Conservation (phyloP, 257 asterid species). For the Jaltomata sinuosa region DNA sequence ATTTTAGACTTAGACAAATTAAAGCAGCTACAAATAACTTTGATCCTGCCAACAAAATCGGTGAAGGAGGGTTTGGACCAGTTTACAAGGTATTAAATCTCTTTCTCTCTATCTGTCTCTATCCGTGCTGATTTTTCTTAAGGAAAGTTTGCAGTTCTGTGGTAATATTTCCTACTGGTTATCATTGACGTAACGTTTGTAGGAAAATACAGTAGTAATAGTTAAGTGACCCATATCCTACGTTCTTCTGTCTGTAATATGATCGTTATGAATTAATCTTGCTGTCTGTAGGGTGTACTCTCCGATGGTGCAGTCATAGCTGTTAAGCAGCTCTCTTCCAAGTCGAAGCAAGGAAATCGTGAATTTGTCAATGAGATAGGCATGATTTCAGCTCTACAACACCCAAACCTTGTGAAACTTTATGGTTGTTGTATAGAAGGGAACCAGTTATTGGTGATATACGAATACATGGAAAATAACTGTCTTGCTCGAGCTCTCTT, state of each 20-base stretch:
- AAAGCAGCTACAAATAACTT: slow-evolving; percentile 35
- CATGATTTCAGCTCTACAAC: slow-evolving; percentile 44
- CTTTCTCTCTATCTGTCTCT: neutral
- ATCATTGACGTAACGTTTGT: neutral
- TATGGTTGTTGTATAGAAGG: slow-evolving; percentile 45
- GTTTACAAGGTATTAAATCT: slow-evolving; percentile 27
- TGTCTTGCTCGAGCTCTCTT: slow-evolving; percentile 40
- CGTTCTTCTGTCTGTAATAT: neutral
- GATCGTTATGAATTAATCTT: neutral
- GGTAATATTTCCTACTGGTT: neutral
- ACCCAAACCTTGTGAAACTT: slow-evolving; percentile 40
- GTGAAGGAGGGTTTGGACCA: slow-evolving; percentile 45
- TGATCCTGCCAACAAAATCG: slow-evolving; percentile 31
- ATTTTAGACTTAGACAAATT: slow-evolving; percentile 31
- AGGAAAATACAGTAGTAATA: neutral
- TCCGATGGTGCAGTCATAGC: slow-evolving; percentile 32
- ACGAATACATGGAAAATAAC: slow-evolving; percentile 41
- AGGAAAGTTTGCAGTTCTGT: neutral
- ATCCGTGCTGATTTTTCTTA: neutral
- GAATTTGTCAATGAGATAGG: slow-evolving; percentile 41
- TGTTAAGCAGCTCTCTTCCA: slow-evolving; percentile 38
- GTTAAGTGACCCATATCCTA: neutral
- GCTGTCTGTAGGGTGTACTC: slow-evolving; percentile 20
- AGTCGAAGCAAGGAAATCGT: slow-evolving; percentile 39
- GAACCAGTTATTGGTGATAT: slow-evolving; percentile 32